Percentiles rank a stretch among this genome's conserved stretches.
These are phyloP conservation scores for Cladosporium sp. DNA, from an alignment of 2,329 filamentous ascomycete genomes.

Conservation along the genomic window DNA sequence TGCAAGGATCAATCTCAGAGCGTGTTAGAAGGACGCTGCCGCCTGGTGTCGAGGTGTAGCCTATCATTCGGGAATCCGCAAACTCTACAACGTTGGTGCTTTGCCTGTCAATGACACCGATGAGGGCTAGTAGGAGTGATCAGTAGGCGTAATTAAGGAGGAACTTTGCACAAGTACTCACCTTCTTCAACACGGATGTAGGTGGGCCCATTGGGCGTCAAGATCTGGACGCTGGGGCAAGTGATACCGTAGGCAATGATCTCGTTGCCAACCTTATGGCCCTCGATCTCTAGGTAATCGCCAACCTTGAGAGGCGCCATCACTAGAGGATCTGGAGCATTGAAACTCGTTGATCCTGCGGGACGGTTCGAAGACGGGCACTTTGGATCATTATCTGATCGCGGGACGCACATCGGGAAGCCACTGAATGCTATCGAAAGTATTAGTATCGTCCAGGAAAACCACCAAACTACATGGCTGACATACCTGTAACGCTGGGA, in stretches of 20 bases:
- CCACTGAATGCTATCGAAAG: constrained; percentile 43
- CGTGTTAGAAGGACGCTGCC: constrained; percentile 40
- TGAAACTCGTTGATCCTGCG: constrained; percentile 34
- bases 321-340: constrained; percentile 37
- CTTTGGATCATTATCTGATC: constrained; percentile 38
- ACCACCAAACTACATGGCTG: background rate
- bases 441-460: background rate
- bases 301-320: constrained; percentile 46
- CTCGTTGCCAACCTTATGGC: constrained; percentile 36
- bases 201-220: constrained; percentile 33
- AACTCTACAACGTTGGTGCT: constrained; percentile 36
- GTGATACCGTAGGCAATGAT: constrained; percentile 42
- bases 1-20: constrained; percentile 47
- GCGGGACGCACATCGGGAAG: constrained; percentile 56
- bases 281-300: constrained; percentile 45
- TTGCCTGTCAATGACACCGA: constrained; percentile 42
- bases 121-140: constrained; percentile 29
- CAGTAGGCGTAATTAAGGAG: background rate
- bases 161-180: background rate
- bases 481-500: constrained; percentile 43
- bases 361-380: constrained; percentile 42
- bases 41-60: constrained; percentile 43
- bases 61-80: constrained; percentile 35
- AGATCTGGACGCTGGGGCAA: constrained; percentile 43
- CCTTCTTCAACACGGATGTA: constrained; percentile 46